Percentiles rank a stretch among this genome's conserved stretches.
Conservation (phyloP, 768 basidiomycete species). For the Pleurotus tuber-regium region DNA sequence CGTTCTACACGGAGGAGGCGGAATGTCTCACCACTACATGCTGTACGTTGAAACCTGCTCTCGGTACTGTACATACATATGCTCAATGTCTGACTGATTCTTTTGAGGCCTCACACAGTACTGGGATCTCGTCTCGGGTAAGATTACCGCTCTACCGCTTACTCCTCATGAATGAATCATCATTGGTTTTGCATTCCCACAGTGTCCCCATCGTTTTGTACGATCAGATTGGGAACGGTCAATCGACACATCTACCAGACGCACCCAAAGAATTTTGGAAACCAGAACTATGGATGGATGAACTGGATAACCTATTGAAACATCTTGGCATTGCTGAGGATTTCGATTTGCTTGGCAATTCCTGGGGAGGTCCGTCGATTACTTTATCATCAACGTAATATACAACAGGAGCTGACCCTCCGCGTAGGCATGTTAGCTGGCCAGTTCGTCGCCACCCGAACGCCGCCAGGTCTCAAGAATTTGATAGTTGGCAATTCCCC, state of each 20-base stretch:
- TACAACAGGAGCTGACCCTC: no score
- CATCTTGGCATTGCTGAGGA: conserved; percentile 35
- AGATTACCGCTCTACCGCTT: neutral
- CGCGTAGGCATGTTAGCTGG: conserved; percentile 41
- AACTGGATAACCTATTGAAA: conserved; percentile 47
- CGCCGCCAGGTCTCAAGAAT: conserved; percentile 36
- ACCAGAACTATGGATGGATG: conserved; percentile 48
- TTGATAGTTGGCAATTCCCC: conserved; percentile 30
- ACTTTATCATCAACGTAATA: no score
- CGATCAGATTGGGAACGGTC: conserved; percentile 47
- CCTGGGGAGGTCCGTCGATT: conserved; percentile 55
- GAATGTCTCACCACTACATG: conserved; percentile 17
- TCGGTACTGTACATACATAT: neutral
- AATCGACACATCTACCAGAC: conserved; percentile 40
- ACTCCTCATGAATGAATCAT: no score
- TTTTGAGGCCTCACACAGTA: neutral
- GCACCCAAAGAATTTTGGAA: conserved; percentile 41
- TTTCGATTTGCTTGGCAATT: conserved; percentile 53
- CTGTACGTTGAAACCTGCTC: neutral
- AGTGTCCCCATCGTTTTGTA: conserved; percentile 42
- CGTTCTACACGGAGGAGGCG: conserved; percentile 48
- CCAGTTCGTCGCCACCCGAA: conserved; percentile 34
- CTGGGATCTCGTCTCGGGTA: conserved; percentile 3
- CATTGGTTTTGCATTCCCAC: neutral
- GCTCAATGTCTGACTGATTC: neutral